phyloP scores from a whole-genome alignment of 192 early-diverging fungal species.

The Umbelopsis vinacea region DNA sequence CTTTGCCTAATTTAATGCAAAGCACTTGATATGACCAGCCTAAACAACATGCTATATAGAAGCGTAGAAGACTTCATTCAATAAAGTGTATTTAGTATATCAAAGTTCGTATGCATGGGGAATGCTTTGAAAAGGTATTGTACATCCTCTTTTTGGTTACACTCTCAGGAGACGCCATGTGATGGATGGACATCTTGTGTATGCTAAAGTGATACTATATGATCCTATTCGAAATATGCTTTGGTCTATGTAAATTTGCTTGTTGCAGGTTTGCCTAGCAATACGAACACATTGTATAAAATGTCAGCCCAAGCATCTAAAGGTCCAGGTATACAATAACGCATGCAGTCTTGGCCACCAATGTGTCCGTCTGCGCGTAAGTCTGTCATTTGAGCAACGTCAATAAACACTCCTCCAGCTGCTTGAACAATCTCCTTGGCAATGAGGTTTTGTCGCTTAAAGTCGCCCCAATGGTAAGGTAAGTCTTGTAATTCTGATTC shows the following conservation, averaged over 20 bases:
- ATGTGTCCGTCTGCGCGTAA: conserved; percentile 57
- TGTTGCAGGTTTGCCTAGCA: not conserved
- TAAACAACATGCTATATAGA: no score
- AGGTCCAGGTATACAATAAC: conserved; percentile 61
- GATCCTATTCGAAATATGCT: not conserved
- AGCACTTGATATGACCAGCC: no score
- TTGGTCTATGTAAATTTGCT: not conserved
- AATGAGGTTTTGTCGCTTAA: conserved; percentile 51
- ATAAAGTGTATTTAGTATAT: no score
- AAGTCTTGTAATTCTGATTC: conserved; percentile 37
- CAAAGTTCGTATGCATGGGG: no score
- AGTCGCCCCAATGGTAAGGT: conserved; percentile 45
- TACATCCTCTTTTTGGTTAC: no score
- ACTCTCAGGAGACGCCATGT: no score
- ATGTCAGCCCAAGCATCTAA: conserved; percentile 50
- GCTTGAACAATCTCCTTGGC: conserved; percentile 53
- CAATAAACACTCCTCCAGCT: conserved; percentile 55
- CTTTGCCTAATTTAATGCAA: not conserved
- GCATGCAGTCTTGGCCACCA: conserved; percentile 57
- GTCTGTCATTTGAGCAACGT: conserved; percentile 50
- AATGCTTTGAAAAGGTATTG: no score
- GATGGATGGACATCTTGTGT: not conserved
- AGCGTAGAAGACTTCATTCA: no score
- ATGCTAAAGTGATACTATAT: not conserved
- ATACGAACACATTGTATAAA: conserved; percentile 39